Percentiles rank a stretch among this genome's conserved stretches.
These are phyloP conservation scores for Pyrenophora graminea DNA, from an alignment of 2,329 filamentous ascomycete genomes.

Conservation along the genomic window DNA sequence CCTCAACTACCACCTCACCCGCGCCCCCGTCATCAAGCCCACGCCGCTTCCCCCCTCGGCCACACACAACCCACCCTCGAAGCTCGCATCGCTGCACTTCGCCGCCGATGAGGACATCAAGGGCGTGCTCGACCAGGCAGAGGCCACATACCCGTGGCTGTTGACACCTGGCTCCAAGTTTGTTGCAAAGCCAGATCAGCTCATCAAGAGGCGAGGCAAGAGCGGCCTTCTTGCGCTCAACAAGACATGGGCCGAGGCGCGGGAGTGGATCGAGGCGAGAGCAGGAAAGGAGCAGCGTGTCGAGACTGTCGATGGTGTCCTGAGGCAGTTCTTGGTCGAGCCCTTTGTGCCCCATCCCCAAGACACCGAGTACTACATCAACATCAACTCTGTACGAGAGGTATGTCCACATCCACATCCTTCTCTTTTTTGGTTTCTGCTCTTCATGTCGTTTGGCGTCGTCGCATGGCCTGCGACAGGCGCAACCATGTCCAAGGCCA, in stretches of 20 bases:
- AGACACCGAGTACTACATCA: constrained; percentile 99
- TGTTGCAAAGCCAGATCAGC: constrained; percentile 98
- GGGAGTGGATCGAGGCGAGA: constrained; percentile 89
- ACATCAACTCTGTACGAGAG: constrained; percentile 99
- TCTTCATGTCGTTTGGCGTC: constrained; percentile 3
- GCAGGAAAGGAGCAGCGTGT: constrained; percentile 92
- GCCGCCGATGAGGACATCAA: constrained; percentile 82
- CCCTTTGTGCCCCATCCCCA: constrained; percentile 95
- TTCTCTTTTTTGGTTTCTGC: constrained; percentile 1
- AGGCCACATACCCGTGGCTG: constrained; percentile 96
- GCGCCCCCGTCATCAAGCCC: constrained; percentile 96
- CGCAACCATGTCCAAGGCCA: constrained; percentile 13
- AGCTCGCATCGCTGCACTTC: constrained; percentile 91
- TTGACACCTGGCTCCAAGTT: constrained; percentile 83
- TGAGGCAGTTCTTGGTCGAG: constrained; percentile 97
- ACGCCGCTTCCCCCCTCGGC: constrained; percentile 82
- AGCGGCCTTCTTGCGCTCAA: constrained; percentile 94
- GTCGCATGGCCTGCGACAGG: neutral
- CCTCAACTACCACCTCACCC: constrained; percentile 99
- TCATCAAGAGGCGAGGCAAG: constrained; percentile 99
- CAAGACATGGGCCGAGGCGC: constrained; percentile 94
- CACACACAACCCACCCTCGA: constrained; percentile 90
- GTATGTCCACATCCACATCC: constrained; percentile 64
- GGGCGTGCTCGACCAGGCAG: constrained; percentile 89
- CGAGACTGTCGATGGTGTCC: constrained; percentile 83